A percentile compares a stretch with the other conserved stretches of the same genome.
Evolutionary conservation across 208 protist genomes (phyloP).

Genomic region (Porcisia hertigi): DNA sequence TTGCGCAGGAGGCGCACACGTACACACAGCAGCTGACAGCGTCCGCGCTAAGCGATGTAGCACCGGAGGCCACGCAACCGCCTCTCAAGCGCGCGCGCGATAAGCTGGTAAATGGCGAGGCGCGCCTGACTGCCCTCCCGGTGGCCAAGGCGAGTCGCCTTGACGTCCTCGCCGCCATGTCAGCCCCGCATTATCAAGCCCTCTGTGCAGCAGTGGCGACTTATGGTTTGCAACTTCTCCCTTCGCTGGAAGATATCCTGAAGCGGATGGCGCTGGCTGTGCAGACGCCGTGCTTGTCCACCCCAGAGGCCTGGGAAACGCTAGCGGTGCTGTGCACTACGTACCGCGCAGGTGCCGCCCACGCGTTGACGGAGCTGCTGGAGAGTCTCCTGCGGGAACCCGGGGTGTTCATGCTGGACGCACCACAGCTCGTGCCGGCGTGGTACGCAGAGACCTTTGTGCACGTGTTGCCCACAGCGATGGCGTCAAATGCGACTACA

Average conservation of each 20-base stretch:
- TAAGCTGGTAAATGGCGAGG: neutral
- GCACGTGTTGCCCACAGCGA: conserved; percentile 13
- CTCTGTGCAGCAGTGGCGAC: conserved; percentile 33
- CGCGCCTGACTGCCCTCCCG: neutral
- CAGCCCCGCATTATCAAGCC: conserved; percentile 41
- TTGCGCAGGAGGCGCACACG: conserved; percentile 53
- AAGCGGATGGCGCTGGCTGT: conserved; percentile 51
- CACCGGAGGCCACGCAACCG: neutral
- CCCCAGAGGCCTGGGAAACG: conserved; percentile 53
- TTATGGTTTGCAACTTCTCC: conserved; percentile 59
- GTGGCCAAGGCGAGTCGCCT: conserved; percentile 15
- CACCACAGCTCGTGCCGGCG: conserved; percentile 41
- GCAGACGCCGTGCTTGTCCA: conserved; percentile 45
- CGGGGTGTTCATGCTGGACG: conserved; percentile 49
- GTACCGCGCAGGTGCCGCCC: conserved; percentile 54
- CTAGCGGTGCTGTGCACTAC: conserved; percentile 53
- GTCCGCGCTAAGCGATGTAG: neutral
- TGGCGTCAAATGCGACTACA: conserved; percentile 18
- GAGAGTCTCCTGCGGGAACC: conserved; percentile 50
- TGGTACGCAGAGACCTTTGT: conserved; percentile 26
- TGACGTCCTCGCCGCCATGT: conserved; percentile 59
- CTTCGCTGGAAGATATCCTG: conserved; percentile 47
- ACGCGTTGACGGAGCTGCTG: conserved; percentile 47
- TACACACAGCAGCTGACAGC: conserved; percentile 29
- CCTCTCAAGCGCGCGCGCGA: conserved; percentile 18